These are phyloP conservation scores for Penicillium sp. DNA, from an alignment of 2,329 filamentous ascomycete genomes.

Conservation along the genomic window DNA sequence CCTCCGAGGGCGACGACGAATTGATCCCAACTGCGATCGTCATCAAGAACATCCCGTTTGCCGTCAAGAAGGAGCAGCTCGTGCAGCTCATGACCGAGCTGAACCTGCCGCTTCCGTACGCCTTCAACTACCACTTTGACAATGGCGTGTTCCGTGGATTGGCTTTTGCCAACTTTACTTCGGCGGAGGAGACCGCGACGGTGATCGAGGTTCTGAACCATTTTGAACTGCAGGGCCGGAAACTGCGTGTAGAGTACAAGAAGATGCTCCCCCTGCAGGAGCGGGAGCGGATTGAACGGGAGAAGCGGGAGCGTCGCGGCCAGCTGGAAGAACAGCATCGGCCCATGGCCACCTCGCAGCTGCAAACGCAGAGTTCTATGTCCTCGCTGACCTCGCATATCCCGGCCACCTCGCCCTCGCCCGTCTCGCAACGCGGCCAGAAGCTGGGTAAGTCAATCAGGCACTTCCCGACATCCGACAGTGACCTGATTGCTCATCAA, in stretches of 20 bases:
- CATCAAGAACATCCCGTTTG: slow-evolving; percentile 99
- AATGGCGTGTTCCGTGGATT: slow-evolving; percentile 95
- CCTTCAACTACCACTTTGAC: slow-evolving; percentile 99
- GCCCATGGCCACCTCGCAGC: slow-evolving; percentile 62
- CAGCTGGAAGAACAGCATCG: slow-evolving; percentile 97
- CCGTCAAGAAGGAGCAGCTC: slow-evolving; percentile 94
- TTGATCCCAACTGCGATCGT: slow-evolving; percentile 98
- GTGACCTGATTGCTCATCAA: slow-evolving; percentile 12
- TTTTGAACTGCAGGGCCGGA: slow-evolving; percentile 90
- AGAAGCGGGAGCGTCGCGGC: slow-evolving; percentile 93
- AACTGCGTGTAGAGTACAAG: slow-evolving; percentile 97
- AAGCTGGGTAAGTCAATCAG: slow-evolving; percentile 36
- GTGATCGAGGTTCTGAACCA: slow-evolving; percentile 96
- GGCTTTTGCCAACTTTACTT: slow-evolving; percentile 98
- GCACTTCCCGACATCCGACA: slow-evolving; percentile 16
- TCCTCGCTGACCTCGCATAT: slow-evolving; percentile 71
- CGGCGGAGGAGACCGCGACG: slow-evolving; percentile 84
- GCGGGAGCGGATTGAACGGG: slow-evolving; percentile 91
- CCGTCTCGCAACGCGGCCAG: slow-evolving; percentile 59
- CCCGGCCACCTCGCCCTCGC: slow-evolving; percentile 65
- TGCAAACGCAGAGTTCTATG: slow-evolving; percentile 84
- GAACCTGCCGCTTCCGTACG: slow-evolving; percentile 90
- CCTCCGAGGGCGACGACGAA: slow-evolving; percentile 64
- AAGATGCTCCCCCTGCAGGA: slow-evolving; percentile 98
- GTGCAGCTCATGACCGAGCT: slow-evolving; percentile 92